Evolutionary conservation across 495 filamentous ascomycete genomes (phyloP).

Genomic region (Schizothecium vesticola): DNA sequence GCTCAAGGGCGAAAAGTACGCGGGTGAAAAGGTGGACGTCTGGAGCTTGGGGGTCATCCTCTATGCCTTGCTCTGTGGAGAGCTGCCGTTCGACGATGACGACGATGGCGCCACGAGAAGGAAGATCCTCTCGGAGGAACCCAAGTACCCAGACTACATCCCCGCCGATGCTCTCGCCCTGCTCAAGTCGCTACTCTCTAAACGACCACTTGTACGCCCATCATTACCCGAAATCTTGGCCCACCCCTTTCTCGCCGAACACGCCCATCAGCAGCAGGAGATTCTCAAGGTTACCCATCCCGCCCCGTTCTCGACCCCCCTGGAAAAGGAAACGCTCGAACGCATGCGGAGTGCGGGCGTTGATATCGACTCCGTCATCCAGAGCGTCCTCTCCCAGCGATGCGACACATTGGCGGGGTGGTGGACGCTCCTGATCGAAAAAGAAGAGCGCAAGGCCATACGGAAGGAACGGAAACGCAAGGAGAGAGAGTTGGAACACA

Average conservation of each 20-base stretch:
- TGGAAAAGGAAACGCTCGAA: constrained; percentile 88
- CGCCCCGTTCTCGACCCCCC: constrained; percentile 74
- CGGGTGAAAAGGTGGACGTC: constrained; percentile 93
- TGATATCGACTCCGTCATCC: constrained; percentile 89
- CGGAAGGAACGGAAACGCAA: constrained; percentile 79
- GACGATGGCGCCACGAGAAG: constrained; percentile 78
- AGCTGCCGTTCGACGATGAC: constrained; percentile 95
- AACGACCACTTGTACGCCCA: constrained; percentile 79
- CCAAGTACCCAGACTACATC: constrained; percentile 75
- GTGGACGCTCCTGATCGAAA: constrained; percentile 94
- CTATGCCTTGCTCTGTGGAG: constrained; percentile 85
- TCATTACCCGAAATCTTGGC: constrained; percentile 80
- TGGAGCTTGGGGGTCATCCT: constrained; percentile 98
- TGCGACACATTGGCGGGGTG: constrained; percentile 90
- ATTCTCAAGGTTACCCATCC: constrained; percentile 83
- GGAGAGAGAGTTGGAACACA: constrained; percentile 75
- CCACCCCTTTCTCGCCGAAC: constrained; percentile 83
- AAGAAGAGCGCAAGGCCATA: constrained; percentile 85
- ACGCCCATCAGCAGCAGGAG: constrained; percentile 82
- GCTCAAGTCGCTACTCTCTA: constrained; percentile 73
- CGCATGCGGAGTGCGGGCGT: constrained; percentile 94
- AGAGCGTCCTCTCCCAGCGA: constrained; percentile 82
- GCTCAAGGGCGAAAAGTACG: constrained; percentile 97
- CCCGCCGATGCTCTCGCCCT: constrained; percentile 71
- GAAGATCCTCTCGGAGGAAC: constrained; percentile 78